phyloP scores from a whole-genome alignment of 2,329 filamentous ascomycete species.

The Knufia petricola region DNA sequence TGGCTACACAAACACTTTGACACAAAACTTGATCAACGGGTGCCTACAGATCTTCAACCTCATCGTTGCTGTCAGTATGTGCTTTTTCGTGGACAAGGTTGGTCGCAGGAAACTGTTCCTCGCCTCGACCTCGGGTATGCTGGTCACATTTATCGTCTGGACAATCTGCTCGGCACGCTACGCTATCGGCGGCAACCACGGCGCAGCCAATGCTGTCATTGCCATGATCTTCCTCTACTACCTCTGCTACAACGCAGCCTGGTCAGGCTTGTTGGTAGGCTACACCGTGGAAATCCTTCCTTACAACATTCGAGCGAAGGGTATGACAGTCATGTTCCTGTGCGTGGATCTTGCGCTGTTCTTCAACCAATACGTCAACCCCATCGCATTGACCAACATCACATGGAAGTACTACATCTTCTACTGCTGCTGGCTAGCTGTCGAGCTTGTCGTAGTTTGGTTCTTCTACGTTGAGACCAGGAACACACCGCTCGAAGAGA shows the following conservation, averaged over 20 bases:
- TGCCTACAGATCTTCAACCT: slow-evolving; percentile 34
- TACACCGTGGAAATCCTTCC: slow-evolving; percentile 42
- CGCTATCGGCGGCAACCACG: slow-evolving; percentile 24
- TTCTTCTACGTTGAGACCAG: slow-evolving; percentile 46
- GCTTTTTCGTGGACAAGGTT: slow-evolving; percentile 33
- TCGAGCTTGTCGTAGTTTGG: slow-evolving; percentile 26
- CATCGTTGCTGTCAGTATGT: slow-evolving; percentile 29
- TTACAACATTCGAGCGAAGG: slow-evolving; percentile 42
- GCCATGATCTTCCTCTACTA: slow-evolving; percentile 38
- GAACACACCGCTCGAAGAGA: slow-evolving; percentile 59
- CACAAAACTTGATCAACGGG: slow-evolving; percentile 35
- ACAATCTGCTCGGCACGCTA: slow-evolving; percentile 33
- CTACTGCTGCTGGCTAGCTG: slow-evolving; percentile 27
- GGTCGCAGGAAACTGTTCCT: slow-evolving; percentile 38
- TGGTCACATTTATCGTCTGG: slow-evolving; percentile 35
- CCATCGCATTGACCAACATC: slow-evolving; percentile 27
- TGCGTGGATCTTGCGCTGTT: slow-evolving; percentile 27
- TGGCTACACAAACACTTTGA: slow-evolving; percentile 29
- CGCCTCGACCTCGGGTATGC: slow-evolving; percentile 35
- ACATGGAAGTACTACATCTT: slow-evolving; percentile 31
- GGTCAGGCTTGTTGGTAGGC: slow-evolving; percentile 28
- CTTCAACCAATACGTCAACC: slow-evolving; percentile 32
- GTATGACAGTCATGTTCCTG: slow-evolving; percentile 32
- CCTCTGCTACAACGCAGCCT: slow-evolving; percentile 33
- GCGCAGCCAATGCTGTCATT: slow-evolving; percentile 31